A percentile compares a stretch with the other conserved stretches of the same genome.
Evolutionary conservation across 163 green algal species (phyloP).

Genomic region (Coccomyxa subellipsoidea): DNA sequence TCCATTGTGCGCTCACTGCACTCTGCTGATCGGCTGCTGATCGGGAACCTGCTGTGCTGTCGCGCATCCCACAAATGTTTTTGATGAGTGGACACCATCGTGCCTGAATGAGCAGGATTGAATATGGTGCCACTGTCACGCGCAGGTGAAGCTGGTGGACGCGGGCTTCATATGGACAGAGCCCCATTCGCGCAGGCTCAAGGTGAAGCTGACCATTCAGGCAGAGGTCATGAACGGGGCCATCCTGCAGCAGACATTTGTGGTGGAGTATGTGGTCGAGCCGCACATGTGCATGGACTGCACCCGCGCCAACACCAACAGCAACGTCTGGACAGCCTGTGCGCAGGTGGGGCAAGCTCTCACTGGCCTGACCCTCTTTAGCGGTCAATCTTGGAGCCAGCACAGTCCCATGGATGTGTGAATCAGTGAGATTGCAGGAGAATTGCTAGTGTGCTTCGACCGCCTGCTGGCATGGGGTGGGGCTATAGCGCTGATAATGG

Average conservation of each 20-base stretch:
- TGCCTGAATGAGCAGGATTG: no score
- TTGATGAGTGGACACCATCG: not conserved
- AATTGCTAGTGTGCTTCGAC: no score
- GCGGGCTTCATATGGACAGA: conserved; percentile 99
- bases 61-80: no score
- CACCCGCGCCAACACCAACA: conserved; percentile 84
- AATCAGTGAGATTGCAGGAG: not conserved
- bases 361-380: not conserved
- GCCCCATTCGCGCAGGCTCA: conserved; percentile 96
- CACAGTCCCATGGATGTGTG: not conserved
- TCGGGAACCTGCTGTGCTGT: not conserved
- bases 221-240: conserved; percentile 95
- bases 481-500: not conserved
- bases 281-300: conserved; percentile 96
- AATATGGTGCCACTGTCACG: not conserved
- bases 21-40: no score
- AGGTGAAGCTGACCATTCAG: conserved; percentile 95
- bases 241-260: conserved; percentile 97
- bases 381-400: no score
- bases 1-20: no score
- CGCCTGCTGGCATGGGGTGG: not conserved
- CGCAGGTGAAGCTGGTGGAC: conserved; percentile 95
- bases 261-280: conserved; percentile 92
- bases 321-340: conserved; percentile 89
- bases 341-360: conserved; percentile 61